Evolutionary conservation across 192 early-diverging fungal species (phyloP).

Genomic region (Allomyces macrogynus): DNA sequence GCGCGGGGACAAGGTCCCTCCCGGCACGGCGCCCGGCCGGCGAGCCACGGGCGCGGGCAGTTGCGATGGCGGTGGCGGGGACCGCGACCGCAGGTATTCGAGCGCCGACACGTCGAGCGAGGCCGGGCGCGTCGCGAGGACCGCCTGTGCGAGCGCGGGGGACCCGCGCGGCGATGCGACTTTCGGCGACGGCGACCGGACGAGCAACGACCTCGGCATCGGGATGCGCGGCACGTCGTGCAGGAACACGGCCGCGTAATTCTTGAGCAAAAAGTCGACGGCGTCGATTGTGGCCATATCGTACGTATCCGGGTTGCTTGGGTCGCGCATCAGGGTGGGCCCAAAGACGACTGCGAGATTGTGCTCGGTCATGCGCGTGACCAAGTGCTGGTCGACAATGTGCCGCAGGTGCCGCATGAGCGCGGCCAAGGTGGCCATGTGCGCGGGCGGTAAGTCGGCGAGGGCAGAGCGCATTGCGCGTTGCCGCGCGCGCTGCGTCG

Average conservation of each 20-base stretch:
- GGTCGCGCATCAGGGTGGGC: constrained; percentile 56
- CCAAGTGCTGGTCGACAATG: constrained; percentile 29
- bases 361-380: constrained; percentile 78
- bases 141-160: no score
- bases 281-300: constrained; percentile 58
- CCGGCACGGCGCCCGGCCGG: no score
- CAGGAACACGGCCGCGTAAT: constrained; percentile 5
- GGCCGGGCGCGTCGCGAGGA: no score
- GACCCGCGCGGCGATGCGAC: no score
- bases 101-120: no score
- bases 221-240: background rate
- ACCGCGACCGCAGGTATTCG: no score
- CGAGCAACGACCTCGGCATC: background rate
- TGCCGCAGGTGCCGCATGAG: constrained; percentile 42
- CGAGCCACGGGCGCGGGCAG: no score
- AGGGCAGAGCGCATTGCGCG: constrained; percentile 22
- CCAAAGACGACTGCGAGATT: constrained; percentile 91
- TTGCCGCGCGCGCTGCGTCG: constrained; percentile 6
- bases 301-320: constrained; percentile 30
- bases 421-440: constrained; percentile 37
- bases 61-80: no score
- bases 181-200: no score
- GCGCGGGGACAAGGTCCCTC: no score
- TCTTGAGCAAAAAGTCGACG: constrained; percentile 45
- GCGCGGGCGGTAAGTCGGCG: constrained; percentile 32